A percentile compares a stretch with the other conserved stretches of the same genome.
Evolutionary conservation across 371 early-diverging fungal species (phyloP).

Genomic region (Rhizopus sp.): DNA sequence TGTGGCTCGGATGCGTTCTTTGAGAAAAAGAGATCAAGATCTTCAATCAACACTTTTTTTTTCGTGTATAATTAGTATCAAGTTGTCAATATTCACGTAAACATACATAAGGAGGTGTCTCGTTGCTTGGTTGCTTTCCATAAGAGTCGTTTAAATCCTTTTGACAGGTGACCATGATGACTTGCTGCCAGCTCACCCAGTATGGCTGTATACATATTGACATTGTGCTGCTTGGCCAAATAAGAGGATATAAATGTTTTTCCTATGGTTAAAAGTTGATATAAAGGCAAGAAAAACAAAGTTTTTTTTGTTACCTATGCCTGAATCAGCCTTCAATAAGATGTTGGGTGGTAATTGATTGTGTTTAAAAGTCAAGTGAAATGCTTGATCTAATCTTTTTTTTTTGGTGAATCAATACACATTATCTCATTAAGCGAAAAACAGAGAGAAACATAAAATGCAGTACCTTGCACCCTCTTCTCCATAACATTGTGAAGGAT

Average conservation of each 20-base stretch:
- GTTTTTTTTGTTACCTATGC: conserved; percentile 29
- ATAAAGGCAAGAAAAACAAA: not conserved
- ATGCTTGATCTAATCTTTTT: conserved; percentile 37
- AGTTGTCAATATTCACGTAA: conserved; percentile 12
- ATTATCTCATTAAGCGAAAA: too few relatives aligned
- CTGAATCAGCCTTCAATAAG: conserved; percentile 43
- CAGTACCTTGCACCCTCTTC: conserved; percentile 48
- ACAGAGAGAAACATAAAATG: not conserved
- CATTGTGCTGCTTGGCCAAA: conserved; percentile 25
- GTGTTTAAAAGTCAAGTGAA: conserved; percentile 28
- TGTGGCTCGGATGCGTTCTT: conserved; percentile 32
- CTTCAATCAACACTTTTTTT: conserved; percentile 51
- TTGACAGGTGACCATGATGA: conserved; percentile 39
- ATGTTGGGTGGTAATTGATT: conserved; percentile 18
- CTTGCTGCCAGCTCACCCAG: conserved; percentile 42
- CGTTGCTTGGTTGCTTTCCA: conserved; percentile 21
- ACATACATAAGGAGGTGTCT: conserved; percentile 3
- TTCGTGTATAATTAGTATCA: too few relatives aligned
- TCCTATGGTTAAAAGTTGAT: conserved; percentile 19
- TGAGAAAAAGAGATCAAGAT: conserved; percentile 59
- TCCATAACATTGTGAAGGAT: conserved; percentile 34
- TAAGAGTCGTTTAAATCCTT: conserved; percentile 35
- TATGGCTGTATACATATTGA: conserved; percentile 21
- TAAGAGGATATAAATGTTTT: conserved; percentile 34
- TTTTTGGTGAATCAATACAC: conserved; percentile 5